These are phyloP conservation scores for Inga laurina DNA, from an alignment of 306 rosid genomes.

Conservation along the genomic window DNA sequence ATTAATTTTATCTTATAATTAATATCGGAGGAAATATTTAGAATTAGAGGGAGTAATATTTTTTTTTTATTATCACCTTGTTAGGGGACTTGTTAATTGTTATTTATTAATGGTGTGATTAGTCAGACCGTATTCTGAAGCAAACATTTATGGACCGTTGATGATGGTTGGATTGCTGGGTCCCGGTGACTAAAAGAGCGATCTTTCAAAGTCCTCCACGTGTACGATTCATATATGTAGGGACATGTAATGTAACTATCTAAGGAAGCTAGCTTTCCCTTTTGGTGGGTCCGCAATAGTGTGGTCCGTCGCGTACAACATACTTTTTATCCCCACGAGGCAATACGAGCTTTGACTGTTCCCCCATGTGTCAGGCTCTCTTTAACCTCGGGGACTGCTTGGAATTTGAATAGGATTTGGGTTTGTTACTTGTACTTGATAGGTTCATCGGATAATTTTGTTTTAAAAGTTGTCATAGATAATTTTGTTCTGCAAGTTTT, in stretches of 20 bases:
- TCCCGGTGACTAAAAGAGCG: not conserved
- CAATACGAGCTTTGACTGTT: slow-evolving; percentile 19
- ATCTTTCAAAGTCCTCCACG: not conserved
- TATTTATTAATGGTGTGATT: no score
- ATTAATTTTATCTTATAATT: no score
- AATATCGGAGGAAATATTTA: no score
- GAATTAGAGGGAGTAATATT: no score
- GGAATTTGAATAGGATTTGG: no score
- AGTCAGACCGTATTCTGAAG: not conserved
- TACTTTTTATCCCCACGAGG: not conserved
- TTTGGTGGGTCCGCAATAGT: slow-evolving; percentile 3
- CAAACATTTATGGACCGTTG: not conserved
- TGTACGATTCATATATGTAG: not conserved
- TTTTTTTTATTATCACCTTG: no score
- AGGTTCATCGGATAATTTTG: no score
- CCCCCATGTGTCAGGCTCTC: not conserved
- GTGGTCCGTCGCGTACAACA: slow-evolving; percentile 17
- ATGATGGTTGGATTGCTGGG: not conserved
- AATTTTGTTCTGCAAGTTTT: no score
- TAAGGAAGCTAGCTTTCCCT: not conserved
- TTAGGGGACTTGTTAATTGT: no score
- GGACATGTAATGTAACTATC: not conserved
- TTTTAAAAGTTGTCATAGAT: no score
- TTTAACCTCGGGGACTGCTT: no score
- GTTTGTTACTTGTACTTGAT: no score